Conservation (phyloP, 2,329 filamentous ascomycete species). For the Amesomyces nigricolor region DNA sequence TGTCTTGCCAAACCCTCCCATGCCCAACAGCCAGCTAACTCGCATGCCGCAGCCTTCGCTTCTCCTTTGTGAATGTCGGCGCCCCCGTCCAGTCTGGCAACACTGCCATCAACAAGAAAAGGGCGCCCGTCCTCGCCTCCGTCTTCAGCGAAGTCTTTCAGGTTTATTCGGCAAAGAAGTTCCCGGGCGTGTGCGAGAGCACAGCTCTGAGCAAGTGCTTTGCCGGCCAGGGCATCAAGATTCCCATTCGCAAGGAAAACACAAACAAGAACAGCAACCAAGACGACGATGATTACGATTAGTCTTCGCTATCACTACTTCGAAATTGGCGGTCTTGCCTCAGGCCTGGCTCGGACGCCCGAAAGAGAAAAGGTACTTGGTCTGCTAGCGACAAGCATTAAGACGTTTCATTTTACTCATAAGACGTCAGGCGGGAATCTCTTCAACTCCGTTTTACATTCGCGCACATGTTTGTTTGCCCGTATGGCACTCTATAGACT, state of each 20-base stretch:
- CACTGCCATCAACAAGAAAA: constrained; percentile 61
- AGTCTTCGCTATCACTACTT: background rate
- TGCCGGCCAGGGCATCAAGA: constrained; percentile 90
- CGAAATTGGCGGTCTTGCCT: background rate
- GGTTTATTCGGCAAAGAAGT: constrained; percentile 96
- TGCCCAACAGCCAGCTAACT: constrained; percentile 2
- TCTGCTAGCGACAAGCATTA: too few species aligned
- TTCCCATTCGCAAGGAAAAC: constrained; percentile 88
- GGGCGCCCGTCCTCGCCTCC: constrained; percentile 75
- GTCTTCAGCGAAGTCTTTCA: constrained; percentile 86
- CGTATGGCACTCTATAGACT: constrained; percentile 1
- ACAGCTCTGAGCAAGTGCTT: constrained; percentile 89
- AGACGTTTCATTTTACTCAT: background rate
- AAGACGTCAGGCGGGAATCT: background rate
- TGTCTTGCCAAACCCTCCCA: constrained; percentile 17
- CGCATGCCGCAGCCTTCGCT: constrained; percentile 45
- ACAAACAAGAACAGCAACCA: constrained; percentile 43
- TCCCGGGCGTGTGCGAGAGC: constrained; percentile 93
- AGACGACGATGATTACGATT: constrained; percentile 50
- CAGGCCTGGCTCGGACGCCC: too few species aligned
- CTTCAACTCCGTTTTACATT: background rate
- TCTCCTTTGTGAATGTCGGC: constrained; percentile 81
- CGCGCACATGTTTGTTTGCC: background rate
- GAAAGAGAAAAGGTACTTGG: too few species aligned
- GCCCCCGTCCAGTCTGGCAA: constrained; percentile 37